phyloP scores from a whole-genome alignment of 345 rosid species.

The Angophora floribunda region DNA sequence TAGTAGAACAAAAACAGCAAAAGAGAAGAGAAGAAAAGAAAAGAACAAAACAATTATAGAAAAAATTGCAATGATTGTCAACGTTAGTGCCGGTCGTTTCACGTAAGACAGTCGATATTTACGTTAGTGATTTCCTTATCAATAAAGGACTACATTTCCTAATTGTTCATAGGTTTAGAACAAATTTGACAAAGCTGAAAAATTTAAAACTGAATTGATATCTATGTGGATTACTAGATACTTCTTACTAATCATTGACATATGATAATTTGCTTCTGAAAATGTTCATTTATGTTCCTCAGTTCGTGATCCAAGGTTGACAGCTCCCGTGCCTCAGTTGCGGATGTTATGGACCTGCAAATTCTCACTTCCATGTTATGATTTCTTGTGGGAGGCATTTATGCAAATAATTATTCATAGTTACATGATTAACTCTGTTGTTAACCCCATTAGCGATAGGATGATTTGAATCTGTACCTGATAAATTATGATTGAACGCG shows the following conservation, averaged over 20 bases:
- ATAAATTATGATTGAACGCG: not conserved
- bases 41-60: too few species aligned
- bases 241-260: constrained; percentile 53
- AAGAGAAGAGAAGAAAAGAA: too few species aligned
- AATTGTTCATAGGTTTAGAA: not conserved
- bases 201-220: not conserved
- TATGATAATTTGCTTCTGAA: constrained; percentile 32
- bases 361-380: not conserved
- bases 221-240: too few species aligned
- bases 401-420: not conserved
- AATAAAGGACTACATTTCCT: not conserved
- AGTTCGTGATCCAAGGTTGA: constrained; percentile 74
- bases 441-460: not conserved
- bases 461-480: not conserved
- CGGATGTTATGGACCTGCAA: constrained; percentile 39
- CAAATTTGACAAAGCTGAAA: not conserved
- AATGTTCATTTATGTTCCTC: constrained; percentile 47
- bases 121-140: not conserved
- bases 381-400: not conserved
- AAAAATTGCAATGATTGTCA: not conserved
- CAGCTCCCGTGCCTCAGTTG: constrained; percentile 66
- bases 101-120: not conserved
- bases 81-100: not conserved
- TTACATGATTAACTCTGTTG: not conserved
- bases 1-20: not conserved